Percentiles rank a stretch among this genome's conserved stretches.
Evolutionary conservation across 257 asterid genomes (phyloP).

Genomic region (Solanum bulbocastanum): DNA sequence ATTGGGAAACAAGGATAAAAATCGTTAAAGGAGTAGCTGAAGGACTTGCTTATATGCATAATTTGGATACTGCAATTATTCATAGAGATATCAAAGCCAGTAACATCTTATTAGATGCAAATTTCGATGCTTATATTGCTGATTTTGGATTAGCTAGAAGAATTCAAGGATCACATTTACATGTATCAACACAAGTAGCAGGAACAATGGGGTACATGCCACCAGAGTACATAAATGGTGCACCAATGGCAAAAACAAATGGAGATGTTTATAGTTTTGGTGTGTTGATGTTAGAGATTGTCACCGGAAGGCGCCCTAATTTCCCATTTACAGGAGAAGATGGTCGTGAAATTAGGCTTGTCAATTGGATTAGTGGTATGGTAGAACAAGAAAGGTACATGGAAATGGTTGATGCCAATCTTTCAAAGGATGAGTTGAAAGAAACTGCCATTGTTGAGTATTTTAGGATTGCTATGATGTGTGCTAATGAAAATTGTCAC

Average conservation of each 20-base stretch:
- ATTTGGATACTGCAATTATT: slow-evolving; percentile 41
- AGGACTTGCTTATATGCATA: slow-evolving; percentile 65
- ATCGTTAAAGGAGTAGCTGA: slow-evolving; percentile 53
- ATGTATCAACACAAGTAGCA: slow-evolving; percentile 83
- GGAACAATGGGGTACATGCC: slow-evolving; percentile 98
- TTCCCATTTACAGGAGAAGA: slow-evolving; percentile 53
- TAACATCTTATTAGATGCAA: slow-evolving; percentile 42
- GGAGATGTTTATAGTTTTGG: slow-evolving; percentile 90
- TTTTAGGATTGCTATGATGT: slow-evolving; percentile 41
- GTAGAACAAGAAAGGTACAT: slow-evolving; percentile 15
- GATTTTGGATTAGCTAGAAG: slow-evolving; percentile 79
- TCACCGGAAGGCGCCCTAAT: slow-evolving; percentile 62
- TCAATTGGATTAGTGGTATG: slow-evolving; percentile 52
- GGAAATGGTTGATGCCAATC: slow-evolving; percentile 60
- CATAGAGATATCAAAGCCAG: slow-evolving; percentile 77
- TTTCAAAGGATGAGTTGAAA: slow-evolving; percentile 21
- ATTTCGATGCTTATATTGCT: slow-evolving; percentile 67
- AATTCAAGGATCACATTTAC: slow-evolving; percentile 53
- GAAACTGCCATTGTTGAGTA: slow-evolving; percentile 29
- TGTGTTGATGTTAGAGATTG: slow-evolving; percentile 53
- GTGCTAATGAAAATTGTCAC: slow-evolving; percentile 31
- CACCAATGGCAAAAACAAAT: slow-evolving; percentile 38
- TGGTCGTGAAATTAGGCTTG: slow-evolving; percentile 56
- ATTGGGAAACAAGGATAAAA: slow-evolving; percentile 52
- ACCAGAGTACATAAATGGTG: slow-evolving; percentile 65